Evolutionary conservation across 73 alveolate species (phyloP), one percentile per base, ranked within the genome.

Genomic region (Tetrahymena malaccensis): DNA sequence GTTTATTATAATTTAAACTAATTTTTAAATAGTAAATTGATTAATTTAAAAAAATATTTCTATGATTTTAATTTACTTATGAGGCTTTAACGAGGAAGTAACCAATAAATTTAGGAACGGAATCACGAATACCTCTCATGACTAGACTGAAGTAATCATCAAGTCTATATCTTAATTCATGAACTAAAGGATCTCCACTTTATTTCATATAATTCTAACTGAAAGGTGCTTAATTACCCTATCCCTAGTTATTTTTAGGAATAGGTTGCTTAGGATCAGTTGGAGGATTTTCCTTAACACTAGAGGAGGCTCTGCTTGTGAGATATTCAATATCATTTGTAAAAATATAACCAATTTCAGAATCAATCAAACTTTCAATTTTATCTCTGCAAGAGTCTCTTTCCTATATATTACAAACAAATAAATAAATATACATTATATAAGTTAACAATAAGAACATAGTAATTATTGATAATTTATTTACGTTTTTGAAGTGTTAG

Each of bases 41-140:
- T 96, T 10, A 35, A 17, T 31, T 22, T 44, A 40, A 40, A 10
- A 40, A 15, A 40, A 0, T 40, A 7, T 44, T 3, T 56, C 37
- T 15, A 5, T 11, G 43, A 93, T 35, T 2, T 25, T 10, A 35
- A 83, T 94, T 35, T 94, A 94, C 99, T 94, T 98, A 96, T 37
- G 98, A 96, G 19, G 98, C 98, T 96, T 99, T 98, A 25, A 99
- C 99, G 93, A 99, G 96, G 98, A 97, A 98, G 98, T 96, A 98
- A 34, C 99, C 99, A 84, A 99, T 99, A 35, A 99, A 97, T 96
- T 99, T 99, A 27, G 99, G 99, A n/a, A 99, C 96, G 27, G 99
- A 95, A 95, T 99, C 99, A 96, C 99, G 97, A 56, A 99, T 95
- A 93, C 97, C 97, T 94, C 99, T 97, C 55, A 99, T 97, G 43